These are phyloP conservation scores for Arthrobotrys pseudoclavata DNA, from an alignment of 2,329 filamentous ascomycete genomes.

Conservation along the genomic window DNA sequence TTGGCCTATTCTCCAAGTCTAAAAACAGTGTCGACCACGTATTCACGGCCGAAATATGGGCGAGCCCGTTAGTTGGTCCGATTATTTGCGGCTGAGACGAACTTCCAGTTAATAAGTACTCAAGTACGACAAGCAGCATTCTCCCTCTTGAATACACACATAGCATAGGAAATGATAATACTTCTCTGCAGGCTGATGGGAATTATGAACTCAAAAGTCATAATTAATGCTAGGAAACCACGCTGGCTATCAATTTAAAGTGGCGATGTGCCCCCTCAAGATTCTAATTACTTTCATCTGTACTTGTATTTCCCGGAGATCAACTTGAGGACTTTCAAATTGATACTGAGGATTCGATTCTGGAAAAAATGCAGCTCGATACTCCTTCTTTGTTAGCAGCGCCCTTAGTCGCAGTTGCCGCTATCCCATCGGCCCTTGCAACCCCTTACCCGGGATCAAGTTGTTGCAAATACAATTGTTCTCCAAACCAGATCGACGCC, in stretches of 20 bases:
- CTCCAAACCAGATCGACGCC: conserved; percentile 11
- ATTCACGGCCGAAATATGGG: not conserved
- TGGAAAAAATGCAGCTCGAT: conserved; percentile 4
- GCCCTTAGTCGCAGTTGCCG: conserved; percentile 6
- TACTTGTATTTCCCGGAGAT: not conserved
- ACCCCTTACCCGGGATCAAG: not conserved
- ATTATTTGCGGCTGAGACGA: not conserved
- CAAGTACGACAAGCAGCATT: not conserved
- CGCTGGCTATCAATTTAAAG: not conserved
- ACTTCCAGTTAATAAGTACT: not conserved
- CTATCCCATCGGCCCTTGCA: conserved; percentile 7
- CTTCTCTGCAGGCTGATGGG: not conserved
- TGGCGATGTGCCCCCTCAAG: not conserved
- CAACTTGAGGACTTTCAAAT: not conserved
- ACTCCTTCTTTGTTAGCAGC: conserved; percentile 11
- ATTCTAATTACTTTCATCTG: not conserved
- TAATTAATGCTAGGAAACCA: not conserved
- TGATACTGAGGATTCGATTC: not conserved
- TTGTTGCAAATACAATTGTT: conserved; percentile 31
- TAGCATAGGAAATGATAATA: not conserved
- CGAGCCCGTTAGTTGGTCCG: not conserved
- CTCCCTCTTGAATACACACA: not conserved
- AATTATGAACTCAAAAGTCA: not conserved
- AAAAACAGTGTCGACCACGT: not conserved
- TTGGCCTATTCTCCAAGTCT: not conserved